phyloP scores from a whole-genome alignment of 177 flowering plant species.

The Vitis hybrid region DNA sequence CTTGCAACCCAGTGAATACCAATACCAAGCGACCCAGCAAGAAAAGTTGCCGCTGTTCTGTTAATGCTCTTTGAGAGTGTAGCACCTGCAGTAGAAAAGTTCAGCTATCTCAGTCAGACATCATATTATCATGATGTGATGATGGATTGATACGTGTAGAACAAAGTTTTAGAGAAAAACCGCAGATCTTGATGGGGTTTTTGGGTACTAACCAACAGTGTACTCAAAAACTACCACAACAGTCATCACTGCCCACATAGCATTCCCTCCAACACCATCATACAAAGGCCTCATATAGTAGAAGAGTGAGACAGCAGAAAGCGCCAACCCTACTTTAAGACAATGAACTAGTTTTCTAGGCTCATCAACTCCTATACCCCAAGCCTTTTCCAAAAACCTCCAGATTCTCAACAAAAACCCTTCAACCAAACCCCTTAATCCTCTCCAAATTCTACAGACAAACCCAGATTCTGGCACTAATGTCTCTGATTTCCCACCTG shows the following conservation, averaged over 20 bases:
- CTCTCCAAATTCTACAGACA: constrained; percentile 20
- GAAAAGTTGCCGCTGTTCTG: constrained; percentile 47
- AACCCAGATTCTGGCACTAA: constrained; percentile 34
- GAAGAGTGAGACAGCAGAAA: constrained; percentile 60
- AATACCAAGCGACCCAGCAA: constrained; percentile 51
- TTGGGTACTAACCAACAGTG: constrained; percentile 53
- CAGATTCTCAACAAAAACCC: constrained; percentile 23
- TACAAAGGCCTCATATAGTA: constrained; percentile 70
- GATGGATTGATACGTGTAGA: no score
- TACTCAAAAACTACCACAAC: constrained; percentile 72
- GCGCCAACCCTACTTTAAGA: constrained; percentile 64
- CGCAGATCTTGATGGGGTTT: background rate
- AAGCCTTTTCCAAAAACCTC: constrained; percentile 40
- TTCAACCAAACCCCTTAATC: constrained; percentile 24
- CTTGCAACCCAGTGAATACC: constrained; percentile 58
- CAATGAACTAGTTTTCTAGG: constrained; percentile 58
- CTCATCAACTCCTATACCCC: constrained; percentile 50
- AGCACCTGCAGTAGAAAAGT: constrained; percentile 46
- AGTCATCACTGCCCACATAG: constrained; percentile 83
- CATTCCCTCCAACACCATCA: constrained; percentile 65
- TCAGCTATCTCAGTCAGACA: no score
- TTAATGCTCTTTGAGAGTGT: constrained; percentile 57
- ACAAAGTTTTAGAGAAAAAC: background rate
- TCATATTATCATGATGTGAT: no score
- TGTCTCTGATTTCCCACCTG: constrained; percentile 38